phyloP scores from a whole-genome alignment of 2,329 filamentous ascomycete genomes.

The Sporothrix protearum region DNA sequence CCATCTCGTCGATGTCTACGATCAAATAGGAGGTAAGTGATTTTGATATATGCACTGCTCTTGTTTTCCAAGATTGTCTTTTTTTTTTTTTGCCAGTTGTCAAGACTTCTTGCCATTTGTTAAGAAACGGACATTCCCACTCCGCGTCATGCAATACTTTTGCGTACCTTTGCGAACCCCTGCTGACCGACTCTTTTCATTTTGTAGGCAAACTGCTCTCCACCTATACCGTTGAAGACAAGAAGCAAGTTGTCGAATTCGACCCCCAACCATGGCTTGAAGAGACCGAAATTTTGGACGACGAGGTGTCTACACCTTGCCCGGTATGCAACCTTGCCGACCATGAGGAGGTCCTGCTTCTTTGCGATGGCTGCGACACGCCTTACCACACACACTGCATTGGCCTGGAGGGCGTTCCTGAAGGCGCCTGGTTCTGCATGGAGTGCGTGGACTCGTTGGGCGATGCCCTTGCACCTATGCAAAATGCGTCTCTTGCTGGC shows the following conservation, averaged over 20 bases:
- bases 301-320: constrained; percentile 70
- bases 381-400: constrained; percentile 91
- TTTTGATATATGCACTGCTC: not conserved
- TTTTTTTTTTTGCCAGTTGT: not conserved
- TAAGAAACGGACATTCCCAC: not conserved
- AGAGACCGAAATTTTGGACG: constrained; percentile 70
- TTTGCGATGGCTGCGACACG: constrained; percentile 88
- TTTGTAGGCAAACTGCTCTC: constrained; percentile 51
- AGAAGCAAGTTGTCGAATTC: constrained; percentile 85
- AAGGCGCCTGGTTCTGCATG: constrained; percentile 86
- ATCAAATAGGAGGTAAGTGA: constrained; percentile 67
- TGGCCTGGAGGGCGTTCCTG: constrained; percentile 71
- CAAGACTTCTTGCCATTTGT: not conserved
- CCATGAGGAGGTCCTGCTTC: constrained; percentile 77
- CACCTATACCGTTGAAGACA: constrained; percentile 68
- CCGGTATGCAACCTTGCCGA: constrained; percentile 78
- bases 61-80: not conserved
- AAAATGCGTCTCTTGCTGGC: constrained; percentile 31
- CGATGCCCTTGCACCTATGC: constrained; percentile 37
- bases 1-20: constrained; percentile 82
- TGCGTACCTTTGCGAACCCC: not conserved
- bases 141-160: constrained; percentile 1
- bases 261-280: constrained; percentile 72
- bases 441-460: constrained; percentile 62
- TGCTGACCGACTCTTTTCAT: constrained; percentile 28